Conservation (phyloP, 805 yeast species). For the Hanseniaspora valbyensis region DNA sequence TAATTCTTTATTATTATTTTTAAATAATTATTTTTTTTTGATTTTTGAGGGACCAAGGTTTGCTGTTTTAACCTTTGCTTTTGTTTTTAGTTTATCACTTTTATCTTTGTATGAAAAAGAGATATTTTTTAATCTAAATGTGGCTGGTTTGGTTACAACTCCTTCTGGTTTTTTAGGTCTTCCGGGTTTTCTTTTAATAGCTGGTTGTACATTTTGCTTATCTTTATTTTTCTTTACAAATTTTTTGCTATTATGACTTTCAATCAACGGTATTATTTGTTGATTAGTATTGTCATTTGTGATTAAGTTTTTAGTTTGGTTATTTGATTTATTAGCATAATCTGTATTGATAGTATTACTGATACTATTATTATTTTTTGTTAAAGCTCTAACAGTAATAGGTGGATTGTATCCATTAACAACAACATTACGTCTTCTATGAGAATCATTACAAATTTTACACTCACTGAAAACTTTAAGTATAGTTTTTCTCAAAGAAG, state of each 20-base stretch:
- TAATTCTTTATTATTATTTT: background rate
- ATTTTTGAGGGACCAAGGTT: background rate
- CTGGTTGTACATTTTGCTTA: background rate
- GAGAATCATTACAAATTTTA: conserved; percentile 44
- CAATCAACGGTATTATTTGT: too few relatives aligned
- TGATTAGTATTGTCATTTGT: background rate
- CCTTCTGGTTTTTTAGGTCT: conserved; percentile 8
- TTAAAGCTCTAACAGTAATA: conserved; percentile 1
- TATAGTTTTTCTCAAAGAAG: conserved; percentile 78
- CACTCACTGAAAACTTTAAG: conserved; percentile 69
- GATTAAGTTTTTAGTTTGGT: background rate
- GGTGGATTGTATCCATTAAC: conserved; percentile 14
- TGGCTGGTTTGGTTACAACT: background rate
- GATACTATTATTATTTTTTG: too few relatives aligned
- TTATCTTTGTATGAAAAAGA: conserved; percentile 10
- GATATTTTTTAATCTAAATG: conserved; percentile 4
- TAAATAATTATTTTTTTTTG: background rate
- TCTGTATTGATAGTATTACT: too few relatives aligned
- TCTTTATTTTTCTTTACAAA: background rate
- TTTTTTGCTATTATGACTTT: background rate
- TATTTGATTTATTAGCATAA: background rate
- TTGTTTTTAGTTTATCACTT: conserved; percentile 1
- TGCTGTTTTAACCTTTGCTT: conserved; percentile 6
- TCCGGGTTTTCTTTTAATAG: conserved; percentile 3
- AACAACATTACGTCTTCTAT: conserved; percentile 29